Conservation (phyloP, 2,329 filamentous ascomycete genomes). For the Beauveria sp. region DNA sequence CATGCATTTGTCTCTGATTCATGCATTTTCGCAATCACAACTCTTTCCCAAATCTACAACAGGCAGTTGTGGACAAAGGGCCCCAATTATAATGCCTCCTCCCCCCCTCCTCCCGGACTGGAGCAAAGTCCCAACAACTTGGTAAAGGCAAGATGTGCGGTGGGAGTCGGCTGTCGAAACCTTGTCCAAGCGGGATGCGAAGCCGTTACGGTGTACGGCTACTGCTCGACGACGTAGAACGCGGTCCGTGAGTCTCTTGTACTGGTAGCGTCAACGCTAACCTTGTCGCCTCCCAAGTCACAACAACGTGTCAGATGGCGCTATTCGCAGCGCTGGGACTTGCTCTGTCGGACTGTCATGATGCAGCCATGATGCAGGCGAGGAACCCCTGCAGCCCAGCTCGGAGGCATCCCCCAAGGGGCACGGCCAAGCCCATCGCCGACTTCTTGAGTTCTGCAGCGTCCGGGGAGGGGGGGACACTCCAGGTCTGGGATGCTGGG, state of each 20-base stretch:
- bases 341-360: background rate
- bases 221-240: background rate
- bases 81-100: no score
- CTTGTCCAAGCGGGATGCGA: background rate
- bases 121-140: no score
- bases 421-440: background rate
- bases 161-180: background rate
- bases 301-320: slow-evolving; percentile 10
- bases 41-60: no score
- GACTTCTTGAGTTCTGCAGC: background rate
- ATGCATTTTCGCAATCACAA: background rate
- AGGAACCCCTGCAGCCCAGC: background rate
- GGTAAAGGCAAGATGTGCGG: no score
- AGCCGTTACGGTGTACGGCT: no score
- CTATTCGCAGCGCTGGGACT: background rate
- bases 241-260: slow-evolving; percentile 5
- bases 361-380: background rate
- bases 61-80: no score
- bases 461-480: background rate
- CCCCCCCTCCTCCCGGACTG: no score
- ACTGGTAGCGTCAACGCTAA: slow-evolving; percentile 1
- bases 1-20: background rate
- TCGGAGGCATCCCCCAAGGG: background rate
- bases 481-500: no score
- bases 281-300: background rate